Evolutionary conservation across 768 basidiomycete species (phyloP).

Genomic region (Boletus reticuloceps): DNA sequence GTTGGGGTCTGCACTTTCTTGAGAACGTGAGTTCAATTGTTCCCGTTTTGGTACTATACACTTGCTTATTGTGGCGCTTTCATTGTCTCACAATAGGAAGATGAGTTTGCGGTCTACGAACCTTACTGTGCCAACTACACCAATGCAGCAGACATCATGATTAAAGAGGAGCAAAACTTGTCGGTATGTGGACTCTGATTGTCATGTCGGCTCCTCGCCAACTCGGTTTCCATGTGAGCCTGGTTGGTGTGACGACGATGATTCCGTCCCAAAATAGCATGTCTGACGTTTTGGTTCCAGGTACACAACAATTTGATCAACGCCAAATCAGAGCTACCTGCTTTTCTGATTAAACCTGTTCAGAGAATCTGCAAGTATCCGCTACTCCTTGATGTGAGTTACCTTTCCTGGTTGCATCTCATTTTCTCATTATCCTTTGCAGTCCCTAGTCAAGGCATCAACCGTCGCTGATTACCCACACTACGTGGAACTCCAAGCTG

Average conservation of each 20-base stretch:
- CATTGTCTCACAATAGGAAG: conserved; percentile 76
- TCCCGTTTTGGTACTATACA: conserved; percentile 10
- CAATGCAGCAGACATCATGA: conserved; percentile 80
- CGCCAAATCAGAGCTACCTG: conserved; percentile 88
- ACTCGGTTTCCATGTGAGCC: conserved; percentile 13
- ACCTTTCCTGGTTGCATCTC: conserved; percentile 9
- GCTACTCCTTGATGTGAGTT: conserved; percentile 81
- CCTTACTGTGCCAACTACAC: conserved; percentile 97
- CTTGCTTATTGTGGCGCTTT: conserved; percentile 39
- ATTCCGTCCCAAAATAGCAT: conserved; percentile 19
- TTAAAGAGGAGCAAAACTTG: conserved; percentile 82
- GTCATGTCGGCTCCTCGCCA: not conserved
- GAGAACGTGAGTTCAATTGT: conserved; percentile 59
- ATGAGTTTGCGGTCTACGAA: conserved; percentile 94
- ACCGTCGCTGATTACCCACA: conserved; percentile 61
- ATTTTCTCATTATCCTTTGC: conserved; percentile 3
- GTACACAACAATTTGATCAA: conserved; percentile 82
- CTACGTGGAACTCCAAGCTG: conserved; percentile 78
- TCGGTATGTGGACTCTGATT: conserved; percentile 51
- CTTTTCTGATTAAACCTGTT: conserved; percentile 97
- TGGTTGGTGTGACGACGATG: conserved; percentile 27
- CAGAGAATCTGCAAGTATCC: conserved; percentile 99
- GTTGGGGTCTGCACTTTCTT: conserved; percentile 84
- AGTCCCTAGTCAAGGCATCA: conserved; percentile 78
- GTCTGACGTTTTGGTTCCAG: conserved; percentile 37